These are phyloP conservation scores for Ambrosiella cleistominuta DNA, from an alignment of 2,329 filamentous ascomycete species.

Conservation along the genomic window DNA sequence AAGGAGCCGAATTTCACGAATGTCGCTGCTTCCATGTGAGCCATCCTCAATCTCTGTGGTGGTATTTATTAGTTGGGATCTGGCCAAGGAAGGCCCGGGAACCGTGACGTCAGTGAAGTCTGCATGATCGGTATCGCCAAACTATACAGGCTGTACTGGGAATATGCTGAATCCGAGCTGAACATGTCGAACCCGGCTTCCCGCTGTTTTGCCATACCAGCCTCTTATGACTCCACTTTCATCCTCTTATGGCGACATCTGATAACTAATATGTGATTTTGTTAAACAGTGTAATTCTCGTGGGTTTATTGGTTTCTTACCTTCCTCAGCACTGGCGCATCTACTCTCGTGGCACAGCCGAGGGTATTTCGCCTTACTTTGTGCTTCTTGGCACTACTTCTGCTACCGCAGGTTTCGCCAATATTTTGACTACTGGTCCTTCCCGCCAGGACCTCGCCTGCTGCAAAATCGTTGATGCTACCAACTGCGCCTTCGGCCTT, in stretches of 20 bases:
- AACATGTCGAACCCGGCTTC: not conserved
- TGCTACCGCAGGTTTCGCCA: slow-evolving; percentile 73
- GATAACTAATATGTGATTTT: not conserved
- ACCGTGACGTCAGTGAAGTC: not conserved
- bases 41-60: not conserved
- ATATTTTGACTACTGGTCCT: slow-evolving; percentile 74
- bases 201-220: not conserved
- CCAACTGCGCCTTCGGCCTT: slow-evolving; percentile 71
- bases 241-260: not conserved
- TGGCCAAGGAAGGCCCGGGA: too few species aligned
- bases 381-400: slow-evolving; percentile 86
- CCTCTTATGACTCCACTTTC: not conserved
- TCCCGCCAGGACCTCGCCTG: slow-evolving; percentile 72
- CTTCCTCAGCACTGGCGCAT: slow-evolving; percentile 90
- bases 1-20: slow-evolving; percentile 13
- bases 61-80: too few species aligned
- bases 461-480: slow-evolving; percentile 62
- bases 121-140: not conserved
- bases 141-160: not conserved
- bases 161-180: not conserved
- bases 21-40: slow-evolving; percentile 13
- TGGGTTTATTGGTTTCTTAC: slow-evolving; percentile 85
- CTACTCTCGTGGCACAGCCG: slow-evolving; percentile 65
- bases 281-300: slow-evolving; percentile 45
- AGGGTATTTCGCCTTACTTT: slow-evolving; percentile 91